Base-by-base conservation (phyloP, 108 stramenopile species). In the Aurantiochytrium sp. region DNA sequence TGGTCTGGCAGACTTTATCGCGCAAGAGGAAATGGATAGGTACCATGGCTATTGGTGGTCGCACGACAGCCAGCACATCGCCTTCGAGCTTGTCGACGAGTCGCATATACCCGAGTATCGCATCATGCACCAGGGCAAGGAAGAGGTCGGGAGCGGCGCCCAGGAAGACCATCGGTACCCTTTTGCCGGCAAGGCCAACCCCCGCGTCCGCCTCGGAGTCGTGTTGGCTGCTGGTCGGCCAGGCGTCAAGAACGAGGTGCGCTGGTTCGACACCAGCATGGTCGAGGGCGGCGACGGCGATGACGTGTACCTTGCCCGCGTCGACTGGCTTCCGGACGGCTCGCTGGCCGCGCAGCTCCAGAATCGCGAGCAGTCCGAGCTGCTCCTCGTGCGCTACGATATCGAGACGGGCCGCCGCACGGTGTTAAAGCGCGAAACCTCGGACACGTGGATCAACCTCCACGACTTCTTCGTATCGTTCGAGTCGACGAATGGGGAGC, bases 1-100 rank as follows among this genome's bases (percentile, higher is more conserved):
- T 91, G 97, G 96, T 21, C 73, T 97, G 21, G 96, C 97, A 17
- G 97, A 98, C 89, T 98, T 95, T 91, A 90, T 97, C 24, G 95
- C 96, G 4, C 95, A 96, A 85, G 97, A 98, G 91, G 97, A 98
- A 92, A 97, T 98, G 97, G 96, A 97, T 88, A 92, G 96, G 22
- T 98, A 96, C 91, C 85, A 93, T 39, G 97, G 97, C 17, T 96
- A 93, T 90, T 98, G 97, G 97, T 96, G 95, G 95, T 90, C 92
- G 31, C 92, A 93, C 8, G 91, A 95, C 89, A 91, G 93, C 21
- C 81, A 55, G 3, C 92, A 91, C 17, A 92, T 97, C 48, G 87
- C 94, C 36, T 96, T 95, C 89, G 90, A 92, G 10, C 81, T 89
- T 54, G 95, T 96, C 10, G 97, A 97, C 89, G 97, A 97, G 91